Base-by-base conservation (phyloP, 495 filamentous ascomycete genomes). In the Pyrenula massariospora region DNA sequence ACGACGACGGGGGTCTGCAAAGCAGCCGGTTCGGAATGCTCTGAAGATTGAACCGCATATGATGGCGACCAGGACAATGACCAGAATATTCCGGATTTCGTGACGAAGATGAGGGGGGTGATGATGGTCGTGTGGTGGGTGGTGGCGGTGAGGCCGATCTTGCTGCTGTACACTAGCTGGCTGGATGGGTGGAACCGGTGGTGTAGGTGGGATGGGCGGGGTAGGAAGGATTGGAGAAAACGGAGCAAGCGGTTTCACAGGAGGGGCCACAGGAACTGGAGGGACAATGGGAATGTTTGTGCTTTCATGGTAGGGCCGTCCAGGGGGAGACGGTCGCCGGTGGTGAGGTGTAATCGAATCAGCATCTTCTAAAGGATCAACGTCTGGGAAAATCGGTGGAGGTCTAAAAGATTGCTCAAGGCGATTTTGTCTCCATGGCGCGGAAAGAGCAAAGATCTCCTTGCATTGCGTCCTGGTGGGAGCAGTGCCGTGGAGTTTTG, bases 41-140 rank as follows among this genome's bases (percentile, higher is more conserved):
- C 19, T 57, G 2, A 73, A 55, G 52, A 77, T 60, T 1, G 60
- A 59, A 15, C 68, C 57, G 36, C 73, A 57, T 2, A 68, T 58
- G 5, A 66, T 55, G 11, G 69, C 59, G 31, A 70, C 60, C 21
- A 67, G 50, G 22, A 66, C 10, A 23, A 69, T 53, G 15, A 58
- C 58, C 50, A 21, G 15, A 59, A 51, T 25, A 55, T 50, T 49
- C 58, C 50, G 52, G 54, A 24, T 53, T 24, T 51, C 22, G 60
- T 24, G 55, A 25, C 25, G 50, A 57, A 47, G 24, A 56, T 31
- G 42, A 31, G 22, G 24, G 47, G 23, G 36, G 52, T 12, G 24
- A 50, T 22, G 24, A 22, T 20, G 25, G 48, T 50, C 49, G 54
- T 54, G 31, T 12, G 59, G 58, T 31, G 57, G 52, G 1, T 54